phyloP scores from a whole-genome alignment of 2,329 filamentous ascomycete genomes.

The Ceratocystis alfenasii region DNA sequence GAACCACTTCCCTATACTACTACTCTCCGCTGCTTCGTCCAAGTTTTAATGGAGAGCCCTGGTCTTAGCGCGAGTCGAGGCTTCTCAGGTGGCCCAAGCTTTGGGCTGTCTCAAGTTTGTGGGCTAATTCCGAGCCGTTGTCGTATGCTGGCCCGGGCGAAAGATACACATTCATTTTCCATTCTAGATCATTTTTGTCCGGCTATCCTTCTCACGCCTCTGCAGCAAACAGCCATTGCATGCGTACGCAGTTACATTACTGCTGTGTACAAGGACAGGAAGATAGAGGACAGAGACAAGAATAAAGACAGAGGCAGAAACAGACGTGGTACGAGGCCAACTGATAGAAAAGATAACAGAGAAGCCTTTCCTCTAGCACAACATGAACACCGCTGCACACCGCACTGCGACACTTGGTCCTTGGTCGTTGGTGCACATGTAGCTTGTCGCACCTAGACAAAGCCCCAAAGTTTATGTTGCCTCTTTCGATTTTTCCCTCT shows the following conservation, averaged over 20 bases:
- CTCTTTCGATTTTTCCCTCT: neutral
- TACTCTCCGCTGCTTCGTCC: neutral
- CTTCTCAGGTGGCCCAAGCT: neutral
- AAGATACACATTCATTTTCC: neutral
- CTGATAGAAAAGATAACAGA: neutral
- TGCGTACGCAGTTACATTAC: neutral
- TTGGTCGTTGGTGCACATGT: no score
- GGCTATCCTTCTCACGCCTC: neutral
- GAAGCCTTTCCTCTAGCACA: neutral
- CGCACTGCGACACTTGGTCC: neutral
- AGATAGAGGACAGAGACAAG: no score
- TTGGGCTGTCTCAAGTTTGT: constrained; percentile 7
- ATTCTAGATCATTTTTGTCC: neutral
- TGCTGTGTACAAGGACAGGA: no score
- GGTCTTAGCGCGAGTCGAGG: neutral
- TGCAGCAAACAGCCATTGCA: neutral
- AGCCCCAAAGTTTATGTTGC: neutral
- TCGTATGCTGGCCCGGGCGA: neutral
- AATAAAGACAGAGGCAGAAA: neutral
- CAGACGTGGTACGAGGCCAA: constrained; percentile 7
- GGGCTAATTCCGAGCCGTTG: neutral
- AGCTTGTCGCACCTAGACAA: neutral
- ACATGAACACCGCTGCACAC: neutral
- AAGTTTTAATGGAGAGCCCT: neutral
- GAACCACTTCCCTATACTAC: neutral